A percentile compares a stretch with the other conserved stretches of the same genome.
phyloP scores from a whole-genome alignment of 441 rosid species.

The Syzygium syzygioides region DNA sequence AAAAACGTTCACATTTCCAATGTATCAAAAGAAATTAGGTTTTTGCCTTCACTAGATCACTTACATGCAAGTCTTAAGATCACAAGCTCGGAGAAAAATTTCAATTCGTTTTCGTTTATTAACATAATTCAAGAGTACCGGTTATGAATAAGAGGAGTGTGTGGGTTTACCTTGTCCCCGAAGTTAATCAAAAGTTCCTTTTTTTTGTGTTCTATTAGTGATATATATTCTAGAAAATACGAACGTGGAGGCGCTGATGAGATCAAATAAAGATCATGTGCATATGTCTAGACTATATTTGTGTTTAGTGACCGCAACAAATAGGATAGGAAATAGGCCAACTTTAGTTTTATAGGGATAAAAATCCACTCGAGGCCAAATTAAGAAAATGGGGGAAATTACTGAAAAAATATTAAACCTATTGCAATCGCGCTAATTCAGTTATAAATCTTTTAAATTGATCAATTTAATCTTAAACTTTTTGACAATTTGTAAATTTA shows the following conservation, averaged over 20 bases:
- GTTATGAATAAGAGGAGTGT: not conserved
- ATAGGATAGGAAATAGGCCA: not conserved
- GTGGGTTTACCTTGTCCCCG: not conserved
- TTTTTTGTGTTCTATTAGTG: not conserved
- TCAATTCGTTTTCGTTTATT: not conserved
- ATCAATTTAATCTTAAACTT: too few species aligned
- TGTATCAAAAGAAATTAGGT: not conserved
- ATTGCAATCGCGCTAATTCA: too few species aligned
- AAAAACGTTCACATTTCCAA: not conserved
- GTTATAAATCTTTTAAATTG: too few species aligned
- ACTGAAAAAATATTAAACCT: too few species aligned
- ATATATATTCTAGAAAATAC: not conserved
- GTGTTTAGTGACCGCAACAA: not conserved
- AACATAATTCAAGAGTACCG: not conserved
- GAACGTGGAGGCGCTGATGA: not conserved
- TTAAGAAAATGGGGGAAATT: not conserved
- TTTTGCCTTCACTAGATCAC: not conserved
- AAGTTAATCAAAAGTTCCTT: not conserved
- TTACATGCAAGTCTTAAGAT: not conserved
- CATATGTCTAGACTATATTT: not conserved
- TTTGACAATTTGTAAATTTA: too few species aligned
- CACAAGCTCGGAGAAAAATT: not conserved
- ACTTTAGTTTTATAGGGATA: not conserved
- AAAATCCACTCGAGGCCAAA: not conserved
- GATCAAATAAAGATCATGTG: not conserved